These are phyloP conservation scores for Turritis glabra DNA, from an alignment of 345 rosid species.

Conservation along the genomic window DNA sequence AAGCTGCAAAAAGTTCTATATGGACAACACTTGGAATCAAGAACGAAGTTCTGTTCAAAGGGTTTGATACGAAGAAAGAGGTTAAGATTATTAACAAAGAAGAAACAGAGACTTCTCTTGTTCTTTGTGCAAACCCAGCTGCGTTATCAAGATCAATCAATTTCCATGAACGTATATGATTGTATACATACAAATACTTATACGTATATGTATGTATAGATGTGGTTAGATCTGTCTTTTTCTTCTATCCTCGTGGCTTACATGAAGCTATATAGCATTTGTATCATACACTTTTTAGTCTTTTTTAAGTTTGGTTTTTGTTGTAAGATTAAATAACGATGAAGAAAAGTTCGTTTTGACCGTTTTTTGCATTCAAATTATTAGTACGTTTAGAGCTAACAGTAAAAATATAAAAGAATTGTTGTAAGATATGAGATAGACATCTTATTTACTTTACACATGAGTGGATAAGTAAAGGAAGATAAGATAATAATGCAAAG, in stretches of 20 bases:
- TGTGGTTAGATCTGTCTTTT: neutral
- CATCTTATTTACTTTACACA: constrained; percentile 1
- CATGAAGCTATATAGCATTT: constrained; percentile 9
- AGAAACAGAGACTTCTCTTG: constrained; percentile 47
- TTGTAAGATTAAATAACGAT: neutral
- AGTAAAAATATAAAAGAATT: neutral
- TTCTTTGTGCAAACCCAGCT: constrained; percentile 72
- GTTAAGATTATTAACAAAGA: constrained; percentile 33
- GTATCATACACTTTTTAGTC: neutral
- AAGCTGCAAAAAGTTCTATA: constrained; percentile 78
- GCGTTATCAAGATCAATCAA: constrained; percentile 77
- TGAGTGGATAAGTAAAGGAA: constrained; percentile 13
- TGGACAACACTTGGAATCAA: constrained; percentile 72
- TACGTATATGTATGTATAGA: constrained; percentile 1
- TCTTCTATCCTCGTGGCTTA: neutral
- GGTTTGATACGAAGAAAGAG: constrained; percentile 54
- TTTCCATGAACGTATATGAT: constrained; percentile 62
- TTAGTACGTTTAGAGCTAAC: neutral
- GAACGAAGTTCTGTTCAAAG: constrained; percentile 59
- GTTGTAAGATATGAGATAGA: neutral
- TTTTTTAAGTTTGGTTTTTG: constrained; percentile 9
- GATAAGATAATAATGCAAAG: constrained; percentile 6
- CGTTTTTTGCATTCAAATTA: neutral
- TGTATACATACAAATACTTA: neutral
- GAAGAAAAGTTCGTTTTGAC: constrained; percentile 12